Evolutionary conservation across 2,329 filamentous ascomycete species (phyloP), one percentile per base, ranked within the genome.

Genomic region (Didymella arachidicola): DNA sequence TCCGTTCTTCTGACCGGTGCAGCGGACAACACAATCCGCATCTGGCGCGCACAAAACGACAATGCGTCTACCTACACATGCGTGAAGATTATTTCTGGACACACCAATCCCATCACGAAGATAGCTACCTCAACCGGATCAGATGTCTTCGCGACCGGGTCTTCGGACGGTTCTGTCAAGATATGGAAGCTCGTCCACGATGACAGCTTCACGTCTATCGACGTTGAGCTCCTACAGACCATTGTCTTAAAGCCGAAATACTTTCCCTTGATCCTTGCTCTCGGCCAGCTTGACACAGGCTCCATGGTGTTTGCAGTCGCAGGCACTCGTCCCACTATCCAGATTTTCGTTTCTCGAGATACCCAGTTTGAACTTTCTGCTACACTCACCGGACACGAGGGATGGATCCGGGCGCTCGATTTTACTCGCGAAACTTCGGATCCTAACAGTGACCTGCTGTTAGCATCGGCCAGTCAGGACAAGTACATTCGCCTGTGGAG

Each of bases 401-500:
- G 91, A 56, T 99, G 95, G 95, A 87, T 99, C 45, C 85, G 94
- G 46, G 94, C 92, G 14, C 82, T 99, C 12, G 89, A 89, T 62
- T 95, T 99, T 66, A 85, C 86, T 1, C 81, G 80, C 59, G 91
- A 95, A 71, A 83, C 78, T 14, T 72, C 79, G 1, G 78, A 79
- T 22, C 65, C 78, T 0, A 76, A 80, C 0, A 85, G 86, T 51
- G 93, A 97, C 73, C 74, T 96, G 4, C 79, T 98, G 22, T 84
- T 99, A 19, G 92, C 94, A 0, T 98, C 94, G 11, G 93, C 93
- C 22, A 98, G 94, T 73, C 95, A 99, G 76, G 95, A 99, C 78
- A 97, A 96, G 79, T 99, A 98, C 71, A 89, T 98, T 59, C 90
- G 95, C 39, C 84, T 99, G 34, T 99, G 95, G 95, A 87, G 93